phyloP scores from a whole-genome alignment of 1,284 basidiomycete genomes.

The Mixia osmundae region DNA sequence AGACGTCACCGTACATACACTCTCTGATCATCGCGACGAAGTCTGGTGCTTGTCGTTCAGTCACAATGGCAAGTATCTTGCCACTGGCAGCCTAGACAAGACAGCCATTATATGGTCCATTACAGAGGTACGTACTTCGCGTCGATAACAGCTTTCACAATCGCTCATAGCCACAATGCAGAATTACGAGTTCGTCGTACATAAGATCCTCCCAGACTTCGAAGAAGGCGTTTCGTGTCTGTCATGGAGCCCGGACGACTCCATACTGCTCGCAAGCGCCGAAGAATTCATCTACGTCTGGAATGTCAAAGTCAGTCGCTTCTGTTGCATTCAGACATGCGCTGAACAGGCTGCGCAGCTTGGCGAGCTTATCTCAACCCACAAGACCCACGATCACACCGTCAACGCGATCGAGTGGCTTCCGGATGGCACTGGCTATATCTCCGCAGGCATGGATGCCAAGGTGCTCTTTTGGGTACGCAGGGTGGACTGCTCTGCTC shows the following conservation, averaged over 20 bases:
- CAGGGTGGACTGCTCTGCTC: constrained; percentile 4
- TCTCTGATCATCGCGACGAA: constrained; percentile 70
- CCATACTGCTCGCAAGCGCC: constrained; percentile 51
- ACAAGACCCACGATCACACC: constrained; percentile 31
- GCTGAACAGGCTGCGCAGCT: constrained; percentile 18
- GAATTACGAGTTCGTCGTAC: constrained; percentile 37
- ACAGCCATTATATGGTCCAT: constrained; percentile 61
- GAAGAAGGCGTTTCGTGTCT: constrained; percentile 49
- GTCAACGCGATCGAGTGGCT: constrained; percentile 74
- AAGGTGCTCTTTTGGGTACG: constrained; percentile 70
- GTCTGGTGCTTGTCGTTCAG: constrained; percentile 94
- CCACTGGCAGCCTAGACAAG: constrained; percentile 68
- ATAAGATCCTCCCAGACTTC: constrained; percentile 46
- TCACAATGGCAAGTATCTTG: constrained; percentile 59
- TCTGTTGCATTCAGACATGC: not conserved
- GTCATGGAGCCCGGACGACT: constrained; percentile 74
- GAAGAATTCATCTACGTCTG: constrained; percentile 62
- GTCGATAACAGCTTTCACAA: constrained; percentile 6
- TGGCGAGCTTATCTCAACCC: constrained; percentile 1
- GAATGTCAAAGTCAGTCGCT: constrained; percentile 44
- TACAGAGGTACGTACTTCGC: not conserved
- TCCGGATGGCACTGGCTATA: constrained; percentile 65
- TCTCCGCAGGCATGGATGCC: constrained; percentile 72
- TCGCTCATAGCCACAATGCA: too few relatives aligned
- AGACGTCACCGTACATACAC: constrained; percentile 50